Percentiles rank a stretch among this genome's conserved stretches.
Conservation (phyloP, 805 yeast genomes). For the Teunomyces atbi region DNA sequence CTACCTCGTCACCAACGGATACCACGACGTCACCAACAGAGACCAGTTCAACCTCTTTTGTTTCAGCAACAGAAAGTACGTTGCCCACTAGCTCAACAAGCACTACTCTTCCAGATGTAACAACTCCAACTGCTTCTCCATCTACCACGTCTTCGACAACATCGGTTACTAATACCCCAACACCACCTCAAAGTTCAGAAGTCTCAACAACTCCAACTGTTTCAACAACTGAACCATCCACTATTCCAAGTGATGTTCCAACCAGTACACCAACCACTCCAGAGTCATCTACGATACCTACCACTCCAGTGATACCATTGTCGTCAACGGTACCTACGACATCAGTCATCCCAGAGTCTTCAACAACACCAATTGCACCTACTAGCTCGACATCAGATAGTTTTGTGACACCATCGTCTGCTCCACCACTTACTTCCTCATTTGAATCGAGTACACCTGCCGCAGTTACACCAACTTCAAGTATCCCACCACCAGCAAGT, state of each 20-base stretch:
- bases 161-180: neutral
- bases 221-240: neutral
- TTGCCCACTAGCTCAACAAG: neutral
- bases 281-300: neutral
- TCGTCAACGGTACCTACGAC: neutral
- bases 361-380: neutral
- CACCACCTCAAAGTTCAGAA: slow-evolving; percentile 2
- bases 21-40: neutral
- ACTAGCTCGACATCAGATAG: neutral
- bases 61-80: neutral
- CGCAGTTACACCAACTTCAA: neutral
- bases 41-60: neutral
- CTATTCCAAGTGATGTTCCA: neutral
- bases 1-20: neutral
- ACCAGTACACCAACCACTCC: neutral
- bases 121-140: neutral
- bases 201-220: neutral
- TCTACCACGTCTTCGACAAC: neutral
- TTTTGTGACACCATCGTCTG: neutral
- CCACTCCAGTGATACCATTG: neutral
- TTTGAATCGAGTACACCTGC: neutral
- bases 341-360: neutral
- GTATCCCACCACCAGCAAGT: neutral
- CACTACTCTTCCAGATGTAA: neutral
- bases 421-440: neutral